phyloP scores from a whole-genome alignment of 1,139 yeast genomes.

The Saccharomyces hybrid region DNA sequence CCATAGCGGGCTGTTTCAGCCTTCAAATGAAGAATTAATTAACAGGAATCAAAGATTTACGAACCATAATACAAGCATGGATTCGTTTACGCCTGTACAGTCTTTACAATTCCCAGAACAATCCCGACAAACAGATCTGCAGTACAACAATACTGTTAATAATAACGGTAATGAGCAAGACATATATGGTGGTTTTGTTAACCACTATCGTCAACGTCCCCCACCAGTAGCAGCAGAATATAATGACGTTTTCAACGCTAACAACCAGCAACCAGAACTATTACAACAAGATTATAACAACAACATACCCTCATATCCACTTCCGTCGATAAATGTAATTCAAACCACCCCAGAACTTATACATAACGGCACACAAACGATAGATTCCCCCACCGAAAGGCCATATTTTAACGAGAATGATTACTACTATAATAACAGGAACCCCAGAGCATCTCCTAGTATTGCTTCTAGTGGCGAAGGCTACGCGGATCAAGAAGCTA shows the following conservation, averaged over 20 bases:
- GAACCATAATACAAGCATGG: not conserved
- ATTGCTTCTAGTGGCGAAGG: conserved; percentile 7
- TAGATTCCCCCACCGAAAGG: conserved; percentile 1
- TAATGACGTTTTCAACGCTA: not conserved
- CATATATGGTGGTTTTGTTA: not conserved
- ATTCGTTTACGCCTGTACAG: conserved; percentile 1
- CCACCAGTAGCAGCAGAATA: not conserved
- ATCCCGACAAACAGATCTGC: not conserved
- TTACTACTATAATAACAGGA: conserved; percentile 7
- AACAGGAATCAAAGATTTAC: not conserved
- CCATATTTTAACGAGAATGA: conserved; percentile 16
- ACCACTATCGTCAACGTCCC: not conserved
- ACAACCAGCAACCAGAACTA: conserved; percentile 1
- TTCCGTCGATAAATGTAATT: conserved; percentile 18
- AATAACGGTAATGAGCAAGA: not conserved
- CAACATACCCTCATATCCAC: conserved; percentile 2
- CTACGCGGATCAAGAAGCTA: conserved; percentile 14
- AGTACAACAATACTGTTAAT: not conserved
- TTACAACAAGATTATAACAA: not conserved
- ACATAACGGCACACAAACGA: conserved; percentile 7
- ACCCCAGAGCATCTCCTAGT: not conserved
- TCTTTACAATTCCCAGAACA: conserved; percentile 1
- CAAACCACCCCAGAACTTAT: conserved; percentile 17
- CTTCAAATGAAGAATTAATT: not conserved
- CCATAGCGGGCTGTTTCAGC: not conserved